Evolutionary conservation across 2,329 filamentous ascomycete genomes (phyloP), one percentile per base, ranked within the genome.

Genomic region (Drechslerella stenobrocha): DNA sequence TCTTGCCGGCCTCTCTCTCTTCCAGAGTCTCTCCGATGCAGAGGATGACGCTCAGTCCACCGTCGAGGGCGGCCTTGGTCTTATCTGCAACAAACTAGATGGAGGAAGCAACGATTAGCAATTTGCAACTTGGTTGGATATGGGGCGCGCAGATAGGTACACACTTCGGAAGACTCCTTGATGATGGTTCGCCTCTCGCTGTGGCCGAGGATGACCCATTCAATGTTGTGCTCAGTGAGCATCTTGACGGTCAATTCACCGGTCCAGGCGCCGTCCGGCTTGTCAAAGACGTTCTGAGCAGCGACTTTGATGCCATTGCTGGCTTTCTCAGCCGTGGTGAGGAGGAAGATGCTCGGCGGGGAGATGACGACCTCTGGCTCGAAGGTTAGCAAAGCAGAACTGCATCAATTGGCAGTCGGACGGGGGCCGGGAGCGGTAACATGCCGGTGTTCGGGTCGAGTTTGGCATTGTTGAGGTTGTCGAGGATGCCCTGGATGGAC

Each of bases 21-120:
- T 96, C 89, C 71, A 97, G 84, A 74, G 86, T 90, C 85, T 98
- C 93, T 74, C 93, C 93, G 77, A 90, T 93, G 86, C 93, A 98
- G 81, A 96, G 88, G 79, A 98, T 96, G 76, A 97, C 93, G 73
- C 84, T 82, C 72, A 98, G 77, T 70, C 90, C 92, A 75, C 88
- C 88, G 75, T 95, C 89, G 66, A 93, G 82, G 70, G 93, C 90
- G 75, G 85, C 86, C 84, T 95, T 96, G 78, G 90, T 93, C 88
- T 98, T 98, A 80, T 83, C 84, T 71, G 92, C 90, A 72, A 97
- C 85, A 74, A 93, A 86, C 75, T 82, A 73, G 3, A 51, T 40
- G 45, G 66, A 22, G 55, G 42, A 32, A n/a, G 11, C 15, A 7
- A 8, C 37, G 8, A 18, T 20, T 5, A 42, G 13, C 40, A 28